phyloP scores from a whole-genome alignment of 192 early-diverging fungal genomes.

The Entomortierella parvispora region DNA sequence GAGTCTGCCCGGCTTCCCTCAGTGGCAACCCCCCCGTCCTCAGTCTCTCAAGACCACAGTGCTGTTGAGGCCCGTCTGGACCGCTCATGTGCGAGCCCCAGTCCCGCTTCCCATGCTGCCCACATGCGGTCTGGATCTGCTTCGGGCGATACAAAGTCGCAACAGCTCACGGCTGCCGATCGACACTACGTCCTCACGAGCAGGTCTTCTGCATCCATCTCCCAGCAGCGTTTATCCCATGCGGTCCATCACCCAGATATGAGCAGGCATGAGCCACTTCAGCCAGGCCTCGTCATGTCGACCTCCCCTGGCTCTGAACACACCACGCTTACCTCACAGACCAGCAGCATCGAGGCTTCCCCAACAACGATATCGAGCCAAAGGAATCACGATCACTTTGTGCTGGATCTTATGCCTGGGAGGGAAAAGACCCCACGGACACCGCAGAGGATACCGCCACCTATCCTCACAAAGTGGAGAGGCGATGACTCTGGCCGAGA shows the following conservation, averaged over 20 bases:
- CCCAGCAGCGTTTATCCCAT: constrained; percentile 8
- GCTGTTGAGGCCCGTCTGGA: too few relatives aligned
- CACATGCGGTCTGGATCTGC: too few relatives aligned
- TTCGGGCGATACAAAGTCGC: too few relatives aligned
- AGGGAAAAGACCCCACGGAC: neutral
- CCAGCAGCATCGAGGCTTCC: neutral
- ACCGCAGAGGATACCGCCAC: constrained; percentile 12
- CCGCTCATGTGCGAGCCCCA: too few relatives aligned
- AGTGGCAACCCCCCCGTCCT: too few relatives aligned
- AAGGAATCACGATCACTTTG: neutral
- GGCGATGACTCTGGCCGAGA: constrained; percentile 7
- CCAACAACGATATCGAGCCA: neutral
- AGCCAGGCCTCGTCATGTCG: neutral
- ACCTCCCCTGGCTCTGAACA: neutral
- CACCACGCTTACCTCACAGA: neutral
- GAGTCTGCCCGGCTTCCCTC: too few relatives aligned
- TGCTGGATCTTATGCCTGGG: neutral
- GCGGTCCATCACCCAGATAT: neutral
- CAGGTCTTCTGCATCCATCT: constrained; percentile 9
- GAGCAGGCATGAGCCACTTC: constrained; percentile 1
- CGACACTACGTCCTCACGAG: constrained; percentile 40
- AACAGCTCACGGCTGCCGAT: constrained; percentile 10
- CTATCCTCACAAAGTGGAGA: constrained; percentile 37
- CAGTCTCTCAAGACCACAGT: too few relatives aligned
- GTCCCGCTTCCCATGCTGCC: too few relatives aligned